Conservation (phyloP, 2,329 filamentous ascomycete species). For the Cladophialophora bantiana region DNA sequence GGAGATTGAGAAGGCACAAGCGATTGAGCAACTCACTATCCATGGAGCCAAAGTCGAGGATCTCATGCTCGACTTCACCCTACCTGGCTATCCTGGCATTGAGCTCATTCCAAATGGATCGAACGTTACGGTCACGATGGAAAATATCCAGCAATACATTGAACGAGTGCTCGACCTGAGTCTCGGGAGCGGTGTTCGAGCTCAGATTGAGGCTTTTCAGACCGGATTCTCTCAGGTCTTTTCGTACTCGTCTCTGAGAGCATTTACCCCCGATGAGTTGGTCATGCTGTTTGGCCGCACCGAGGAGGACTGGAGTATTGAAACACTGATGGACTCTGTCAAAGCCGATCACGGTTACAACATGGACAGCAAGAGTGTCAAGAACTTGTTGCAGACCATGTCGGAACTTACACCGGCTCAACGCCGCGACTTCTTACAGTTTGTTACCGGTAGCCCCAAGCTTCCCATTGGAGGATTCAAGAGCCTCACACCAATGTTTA, state of each 20-base stretch:
- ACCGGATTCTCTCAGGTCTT: conserved; percentile 94
- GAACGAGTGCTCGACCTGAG: conserved; percentile 92
- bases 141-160: conserved; percentile 89
- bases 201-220: conserved; percentile 90
- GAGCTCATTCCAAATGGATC: conserved; percentile 79
- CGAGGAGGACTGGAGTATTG: conserved; percentile 96
- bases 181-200: conserved; percentile 82
- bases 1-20: conserved; percentile 72
- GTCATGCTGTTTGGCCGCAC: conserved; percentile 92
- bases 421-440: conserved; percentile 93
- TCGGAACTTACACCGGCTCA: conserved; percentile 77
- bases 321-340: conserved; percentile 97
- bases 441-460: conserved; percentile 97
- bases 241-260: conserved; percentile 87
- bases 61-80: conserved; percentile 88
- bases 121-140: conserved; percentile 78
- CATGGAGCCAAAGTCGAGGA: conserved; percentile 84
- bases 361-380: conserved; percentile 95
- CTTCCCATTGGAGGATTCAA: conserved; percentile 98
- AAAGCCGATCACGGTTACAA: conserved; percentile 99
- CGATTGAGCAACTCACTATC: conserved; percentile 73
- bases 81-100: conserved; percentile 88
- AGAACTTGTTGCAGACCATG: conserved; percentile 92
- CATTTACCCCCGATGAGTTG: conserved; percentile 93
- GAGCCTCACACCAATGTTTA: conserved; percentile 96